Conservation (phyloP, 345 rosid genomes). For the Rhizophora apiculata region DNA sequence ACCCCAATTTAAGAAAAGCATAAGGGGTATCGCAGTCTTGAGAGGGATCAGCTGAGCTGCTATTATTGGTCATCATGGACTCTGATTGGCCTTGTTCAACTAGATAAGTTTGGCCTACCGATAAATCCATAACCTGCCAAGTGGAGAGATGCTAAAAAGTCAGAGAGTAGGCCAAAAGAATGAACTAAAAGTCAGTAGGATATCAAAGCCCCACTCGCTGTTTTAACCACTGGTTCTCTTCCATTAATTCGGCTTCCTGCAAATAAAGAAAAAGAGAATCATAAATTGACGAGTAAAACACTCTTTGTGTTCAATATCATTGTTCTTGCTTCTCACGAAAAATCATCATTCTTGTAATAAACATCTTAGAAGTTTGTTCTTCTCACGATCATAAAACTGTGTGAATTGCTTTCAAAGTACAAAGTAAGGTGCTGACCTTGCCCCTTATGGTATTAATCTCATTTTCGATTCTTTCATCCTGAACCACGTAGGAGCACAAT, state of each 20-base stretch:
- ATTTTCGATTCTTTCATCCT: slow-evolving; percentile 21
- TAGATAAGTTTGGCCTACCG: neutral
- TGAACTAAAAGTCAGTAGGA: neutral
- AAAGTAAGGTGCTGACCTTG: slow-evolving; percentile 23
- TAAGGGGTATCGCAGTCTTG: slow-evolving; percentile 12
- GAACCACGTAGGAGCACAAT: slow-evolving; percentile 3
- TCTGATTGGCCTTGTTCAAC: slow-evolving; percentile 17
- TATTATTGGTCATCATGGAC: slow-evolving; percentile 11
- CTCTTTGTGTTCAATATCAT: neutral
- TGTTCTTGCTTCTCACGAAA: too few relatives aligned
- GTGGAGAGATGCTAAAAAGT: neutral
- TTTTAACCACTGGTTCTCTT: slow-evolving; percentile 33
- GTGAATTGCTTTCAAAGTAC: neutral
- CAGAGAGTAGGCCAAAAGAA: neutral
- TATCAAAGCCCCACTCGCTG: slow-evolving; percentile 15
- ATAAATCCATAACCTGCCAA: slow-evolving; percentile 13
- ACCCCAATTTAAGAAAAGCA: slow-evolving; percentile 38
- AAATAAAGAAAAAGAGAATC: neutral
- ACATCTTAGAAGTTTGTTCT: too few relatives aligned
- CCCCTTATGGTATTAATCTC: slow-evolving; percentile 24
- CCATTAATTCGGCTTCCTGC: slow-evolving; percentile 29
- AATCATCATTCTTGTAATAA: too few relatives aligned
- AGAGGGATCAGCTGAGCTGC: slow-evolving; percentile 21
- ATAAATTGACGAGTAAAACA: neutral
- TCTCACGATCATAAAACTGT: too few relatives aligned